These are phyloP conservation scores for Fomitiporia mediterranea DNA, from an alignment of 1,284 basidiomycete genomes.

Conservation along the genomic window DNA sequence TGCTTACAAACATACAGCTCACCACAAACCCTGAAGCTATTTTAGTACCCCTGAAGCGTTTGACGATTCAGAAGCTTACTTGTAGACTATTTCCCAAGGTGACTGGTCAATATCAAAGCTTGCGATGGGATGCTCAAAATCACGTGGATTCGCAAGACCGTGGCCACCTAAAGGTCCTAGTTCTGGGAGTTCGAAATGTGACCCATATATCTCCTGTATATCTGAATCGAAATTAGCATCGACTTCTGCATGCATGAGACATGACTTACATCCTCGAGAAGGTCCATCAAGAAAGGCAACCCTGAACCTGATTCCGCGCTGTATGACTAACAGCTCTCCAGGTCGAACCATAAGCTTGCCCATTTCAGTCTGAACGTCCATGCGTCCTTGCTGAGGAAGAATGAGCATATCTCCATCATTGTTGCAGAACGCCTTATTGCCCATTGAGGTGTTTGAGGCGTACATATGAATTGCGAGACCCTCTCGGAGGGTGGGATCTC, in stretches of 20 bases:
- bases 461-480: slow-evolving; percentile 64
- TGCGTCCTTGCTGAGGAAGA: slow-evolving; percentile 57
- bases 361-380: slow-evolving; percentile 69
- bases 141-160: slow-evolving; percentile 57
- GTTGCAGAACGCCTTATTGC: slow-evolving; percentile 59
- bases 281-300: slow-evolving; percentile 51
- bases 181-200: slow-evolving; percentile 61
- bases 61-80: slow-evolving; percentile 33
- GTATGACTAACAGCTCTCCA: slow-evolving; percentile 60
- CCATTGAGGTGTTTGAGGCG: slow-evolving; percentile 58
- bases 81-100: slow-evolving; percentile 39
- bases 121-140: slow-evolving; percentile 62
- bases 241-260: not conserved
- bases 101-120: slow-evolving; percentile 59
- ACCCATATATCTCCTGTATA: slow-evolving; percentile 58
- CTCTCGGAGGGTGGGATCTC: slow-evolving; percentile 56
- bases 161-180: slow-evolving; percentile 62
- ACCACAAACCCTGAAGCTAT: slow-evolving; percentile 39
- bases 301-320: slow-evolving; percentile 64
- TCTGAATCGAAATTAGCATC: slow-evolving; percentile 32
- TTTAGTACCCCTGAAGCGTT: slow-evolving; percentile 6
- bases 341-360: slow-evolving; percentile 64
- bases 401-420: slow-evolving; percentile 69
- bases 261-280: slow-evolving; percentile 44
- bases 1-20: slow-evolving; percentile 53